Evolutionary conservation across 331 rosid genomes (phyloP).

Genomic region (Pyracantha coccinea): DNA sequence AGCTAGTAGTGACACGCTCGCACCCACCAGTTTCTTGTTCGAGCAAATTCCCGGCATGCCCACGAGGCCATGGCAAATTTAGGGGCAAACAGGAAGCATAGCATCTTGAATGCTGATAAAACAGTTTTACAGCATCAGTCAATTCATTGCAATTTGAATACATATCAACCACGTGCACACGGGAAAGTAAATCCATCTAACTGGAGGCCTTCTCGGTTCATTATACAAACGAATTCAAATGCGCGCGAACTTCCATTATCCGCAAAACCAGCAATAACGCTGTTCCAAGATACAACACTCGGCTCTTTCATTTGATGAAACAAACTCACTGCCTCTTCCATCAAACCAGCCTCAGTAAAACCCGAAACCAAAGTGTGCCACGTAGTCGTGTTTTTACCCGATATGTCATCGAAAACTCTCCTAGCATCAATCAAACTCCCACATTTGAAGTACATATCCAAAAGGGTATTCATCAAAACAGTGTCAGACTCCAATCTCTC

Average conservation of each 20-base stretch:
- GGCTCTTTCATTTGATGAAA: constrained; percentile 57
- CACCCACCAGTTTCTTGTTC: no score
- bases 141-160: constrained; percentile 58
- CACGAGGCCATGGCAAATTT: no score
- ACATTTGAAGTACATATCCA: constrained; percentile 89
- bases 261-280: constrained; percentile 63
- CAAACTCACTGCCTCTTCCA: constrained; percentile 53
- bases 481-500: constrained; percentile 45
- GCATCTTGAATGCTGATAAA: constrained; percentile 26
- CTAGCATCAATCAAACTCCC: constrained; percentile 55
- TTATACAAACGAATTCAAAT: constrained; percentile 41
- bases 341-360: constrained; percentile 40
- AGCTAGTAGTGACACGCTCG: no score
- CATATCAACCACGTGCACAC: constrained; percentile 73
- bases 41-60: no score
- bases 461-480: constrained; percentile 72
- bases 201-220: constrained; percentile 53
- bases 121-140: constrained; percentile 44
- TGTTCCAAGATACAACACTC: constrained; percentile 72
- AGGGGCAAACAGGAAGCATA: not conserved
- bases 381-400: constrained; percentile 34
- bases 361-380: constrained; percentile 65
- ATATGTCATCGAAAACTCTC: constrained; percentile 41
- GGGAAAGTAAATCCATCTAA: constrained; percentile 72
- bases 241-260: constrained; percentile 31